Base-by-base conservation (phyloP, 2,329 filamentous ascomycete genomes). In the Plenodomus lindquistii region DNA sequence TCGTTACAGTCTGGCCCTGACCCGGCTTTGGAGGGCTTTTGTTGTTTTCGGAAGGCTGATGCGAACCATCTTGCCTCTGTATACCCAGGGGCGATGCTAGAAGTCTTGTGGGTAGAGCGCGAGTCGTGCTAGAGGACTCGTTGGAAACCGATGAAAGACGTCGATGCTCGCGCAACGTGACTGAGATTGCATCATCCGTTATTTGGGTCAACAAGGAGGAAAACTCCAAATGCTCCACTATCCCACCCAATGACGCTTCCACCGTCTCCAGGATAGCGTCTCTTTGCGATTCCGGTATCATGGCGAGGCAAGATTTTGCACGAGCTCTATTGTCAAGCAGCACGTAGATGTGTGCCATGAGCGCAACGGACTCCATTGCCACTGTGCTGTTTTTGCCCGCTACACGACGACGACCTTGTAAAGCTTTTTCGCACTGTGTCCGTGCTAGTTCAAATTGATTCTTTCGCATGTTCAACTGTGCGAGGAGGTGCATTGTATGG, bases 271-370 rank as follows among this genome's bases (percentile, higher is more conserved):
- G 21, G 17, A 57, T 31, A 19, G 37, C 38, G 5, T 57, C 52
- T 46, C 52, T 52, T 9, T 38, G 47, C 37, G 13, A 44, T 22
- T 57, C 60, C 22, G 56, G 56, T 40, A 63, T 62, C 50, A 62
- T 58, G 17, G 56, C 47, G 36, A 62, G 52, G 16, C 44, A 63
- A 21, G 52, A 58, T 40, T 60, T 62, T n/a, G 60, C 60, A 37
- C 52, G 57, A 24, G 58, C 52, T 10, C 49, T 54, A 13, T 63
- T 60, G 35, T 55, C 42, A 21, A 60, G 46, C 48, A 59, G 37
- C 21, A 60, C 46, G 19, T 59, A 60, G 35, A 68, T 63, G 31
- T 62, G 57, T 20, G 63, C 60, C 61, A 66, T 65, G 37, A 68
- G 56, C 11, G 62, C 61, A 40, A 59, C 53, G 15, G 65, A 67